These are phyloP conservation scores for Metschnikowia cubensis DNA, from an alignment of 805 yeast genomes.

Conservation along the genomic window DNA sequence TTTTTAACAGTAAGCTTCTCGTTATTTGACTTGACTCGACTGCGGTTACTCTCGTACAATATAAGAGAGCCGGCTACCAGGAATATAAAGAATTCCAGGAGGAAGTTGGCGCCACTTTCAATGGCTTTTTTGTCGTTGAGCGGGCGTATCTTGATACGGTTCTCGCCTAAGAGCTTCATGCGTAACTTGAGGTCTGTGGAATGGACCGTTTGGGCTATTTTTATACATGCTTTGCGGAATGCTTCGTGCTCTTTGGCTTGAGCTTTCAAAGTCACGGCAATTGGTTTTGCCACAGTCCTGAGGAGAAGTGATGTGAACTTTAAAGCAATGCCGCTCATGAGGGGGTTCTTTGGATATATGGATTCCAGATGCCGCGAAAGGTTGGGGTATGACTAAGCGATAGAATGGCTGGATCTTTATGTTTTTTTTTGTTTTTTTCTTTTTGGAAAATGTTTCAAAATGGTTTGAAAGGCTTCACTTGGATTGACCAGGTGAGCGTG, in stretches of 20 bases:
- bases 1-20: slow-evolving; percentile 67
- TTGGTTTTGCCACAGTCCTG: slow-evolving; percentile 75
- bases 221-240: slow-evolving; percentile 60
- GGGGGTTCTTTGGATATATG: not conserved
- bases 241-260: slow-evolving; percentile 71
- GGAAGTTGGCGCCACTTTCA: slow-evolving; percentile 74
- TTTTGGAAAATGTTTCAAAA: not conserved
- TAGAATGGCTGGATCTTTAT: not conserved
- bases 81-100: slow-evolving; percentile 75
- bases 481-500: not conserved
- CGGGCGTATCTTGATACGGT: slow-evolving; percentile 59
- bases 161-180: slow-evolving; percentile 54
- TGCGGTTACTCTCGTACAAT: slow-evolving; percentile 65
- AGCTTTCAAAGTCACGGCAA: slow-evolving; percentile 64
- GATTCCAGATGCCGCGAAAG: not conserved
- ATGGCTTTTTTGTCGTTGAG: slow-evolving; percentile 78
- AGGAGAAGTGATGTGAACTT: slow-evolving; percentile 69
- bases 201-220: slow-evolving; percentile 69
- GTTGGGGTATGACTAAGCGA: not conserved
- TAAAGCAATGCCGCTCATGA: slow-evolving; percentile 73
- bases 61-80: slow-evolving; percentile 76
- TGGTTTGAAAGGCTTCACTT: not conserved
- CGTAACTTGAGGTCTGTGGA: slow-evolving; percentile 60
- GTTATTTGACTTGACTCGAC: slow-evolving; percentile 57
- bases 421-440: not conserved